Conservation (phyloP, 1,284 basidiomycete species). For the Fomitopsis pinicola region DNA sequence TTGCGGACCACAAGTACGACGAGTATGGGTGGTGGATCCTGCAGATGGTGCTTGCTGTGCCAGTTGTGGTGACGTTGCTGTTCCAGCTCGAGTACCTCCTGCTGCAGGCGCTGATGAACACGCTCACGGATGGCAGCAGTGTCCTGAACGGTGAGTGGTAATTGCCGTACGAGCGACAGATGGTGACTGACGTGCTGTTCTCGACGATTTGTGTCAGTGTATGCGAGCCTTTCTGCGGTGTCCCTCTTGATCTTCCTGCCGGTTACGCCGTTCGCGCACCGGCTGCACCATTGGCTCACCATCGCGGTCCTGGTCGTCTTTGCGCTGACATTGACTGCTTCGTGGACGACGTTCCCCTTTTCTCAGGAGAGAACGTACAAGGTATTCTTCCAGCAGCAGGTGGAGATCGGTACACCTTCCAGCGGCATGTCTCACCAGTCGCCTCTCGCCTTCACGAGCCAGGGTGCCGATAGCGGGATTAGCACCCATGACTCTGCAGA, state of each 20-base stretch:
- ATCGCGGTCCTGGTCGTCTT: slow-evolving; percentile 39
- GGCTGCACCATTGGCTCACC: slow-evolving; percentile 45
- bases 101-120: slow-evolving; percentile 51
- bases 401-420: slow-evolving; percentile 35
- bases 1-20: slow-evolving; percentile 19
- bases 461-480: not conserved
- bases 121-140: slow-evolving; percentile 60
- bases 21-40: slow-evolving; percentile 59
- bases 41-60: slow-evolving; percentile 54
- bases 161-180: no score
- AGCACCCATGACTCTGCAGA: not conserved
- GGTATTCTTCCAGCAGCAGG: slow-evolving; percentile 60
- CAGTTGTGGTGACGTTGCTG: slow-evolving; percentile 53
- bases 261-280: slow-evolving; percentile 57
- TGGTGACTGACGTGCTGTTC: not conserved
- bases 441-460: not conserved
- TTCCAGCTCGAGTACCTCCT: slow-evolving; percentile 50
- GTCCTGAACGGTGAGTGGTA: slow-evolving; percentile 40
- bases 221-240: slow-evolving; percentile 40
- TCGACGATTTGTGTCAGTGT: slow-evolving; percentile 37
- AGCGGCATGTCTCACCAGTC: slow-evolving; percentile 7
- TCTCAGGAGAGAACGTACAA: slow-evolving; percentile 56
- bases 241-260: slow-evolving; percentile 53
- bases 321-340: slow-evolving; percentile 38
- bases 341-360: slow-evolving; percentile 59